These are phyloP conservation scores for Plantago elongata DNA, from an alignment of 257 asterid genomes.

Conservation along the genomic window DNA sequence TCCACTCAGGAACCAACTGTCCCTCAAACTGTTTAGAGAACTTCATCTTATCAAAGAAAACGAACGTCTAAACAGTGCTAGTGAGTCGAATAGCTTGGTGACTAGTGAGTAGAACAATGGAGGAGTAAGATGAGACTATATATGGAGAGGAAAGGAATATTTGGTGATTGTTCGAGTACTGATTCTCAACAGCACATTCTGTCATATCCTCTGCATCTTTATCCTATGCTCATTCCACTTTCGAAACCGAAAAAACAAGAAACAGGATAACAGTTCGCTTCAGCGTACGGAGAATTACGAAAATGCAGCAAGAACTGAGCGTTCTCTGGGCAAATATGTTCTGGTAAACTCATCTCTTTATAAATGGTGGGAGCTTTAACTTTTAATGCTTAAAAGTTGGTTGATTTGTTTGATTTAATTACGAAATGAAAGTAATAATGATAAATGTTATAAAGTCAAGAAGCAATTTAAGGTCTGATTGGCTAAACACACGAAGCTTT, in stretches of 20 bases:
- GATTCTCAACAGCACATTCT: constrained; percentile 71
- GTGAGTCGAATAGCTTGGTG: too few species aligned
- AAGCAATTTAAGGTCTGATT: too few species aligned
- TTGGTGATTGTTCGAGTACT: constrained; percentile 24
- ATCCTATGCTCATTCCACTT: constrained; percentile 60
- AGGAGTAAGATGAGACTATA: constrained; percentile 35
- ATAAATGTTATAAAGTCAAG: too few species aligned
- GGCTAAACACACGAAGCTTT: too few species aligned
- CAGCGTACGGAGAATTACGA: constrained; percentile 24
- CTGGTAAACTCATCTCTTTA: too few species aligned
- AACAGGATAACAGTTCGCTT: constrained; percentile 18
- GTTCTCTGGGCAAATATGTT: too few species aligned
- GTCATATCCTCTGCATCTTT: constrained; percentile 23
- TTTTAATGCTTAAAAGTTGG: too few species aligned
- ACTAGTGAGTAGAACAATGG: constrained; percentile 27
- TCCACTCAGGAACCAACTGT: constrained; percentile 90
- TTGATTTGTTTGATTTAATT: too few species aligned
- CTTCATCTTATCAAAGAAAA: constrained; percentile 35
- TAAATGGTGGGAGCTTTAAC: too few species aligned
- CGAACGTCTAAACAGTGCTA: neutral
- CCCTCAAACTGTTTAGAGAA: constrained; percentile 87
- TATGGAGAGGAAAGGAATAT: constrained; percentile 47
- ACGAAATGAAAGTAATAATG: too few species aligned
- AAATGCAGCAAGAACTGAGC: constrained; percentile 12
- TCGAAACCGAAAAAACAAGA: constrained; percentile 6